Evolutionary conservation across 73 alveolate species (phyloP).

Genomic region (Tetrahymena malaccensis): DNA sequence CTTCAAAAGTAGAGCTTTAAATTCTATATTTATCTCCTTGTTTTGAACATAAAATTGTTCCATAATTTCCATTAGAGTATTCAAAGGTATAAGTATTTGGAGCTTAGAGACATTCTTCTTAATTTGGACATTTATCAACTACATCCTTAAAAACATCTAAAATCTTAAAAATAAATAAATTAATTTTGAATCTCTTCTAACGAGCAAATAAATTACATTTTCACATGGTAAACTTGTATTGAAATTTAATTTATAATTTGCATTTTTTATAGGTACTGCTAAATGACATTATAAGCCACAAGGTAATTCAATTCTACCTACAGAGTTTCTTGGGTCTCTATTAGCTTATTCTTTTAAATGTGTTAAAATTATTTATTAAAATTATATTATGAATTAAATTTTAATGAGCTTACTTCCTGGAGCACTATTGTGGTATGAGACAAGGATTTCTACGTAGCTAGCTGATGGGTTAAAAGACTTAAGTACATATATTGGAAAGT

Average conservation of each 20-base stretch:
- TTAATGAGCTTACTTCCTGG: not conserved
- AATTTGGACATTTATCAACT: not conserved
- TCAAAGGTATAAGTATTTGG: not conserved
- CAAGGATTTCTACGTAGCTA: not conserved
- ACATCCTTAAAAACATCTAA: not conserved
- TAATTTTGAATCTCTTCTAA: not conserved
- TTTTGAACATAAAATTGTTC: constrained; percentile 1
- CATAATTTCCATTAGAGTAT: not conserved
- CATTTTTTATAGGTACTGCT: constrained; percentile 17
- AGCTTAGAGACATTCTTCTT: not conserved
- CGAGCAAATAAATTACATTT: not conserved
- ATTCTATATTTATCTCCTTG: constrained; percentile 31
- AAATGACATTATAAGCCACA: constrained; percentile 5
- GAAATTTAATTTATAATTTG: constrained; percentile 25
- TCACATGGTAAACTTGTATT: not conserved
- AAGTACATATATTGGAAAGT: not conserved
- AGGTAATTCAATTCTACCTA: constrained; percentile 10
- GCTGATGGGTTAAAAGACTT: not conserved
- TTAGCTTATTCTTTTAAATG: not conserved
- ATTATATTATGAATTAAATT: not conserved
- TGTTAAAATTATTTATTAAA: too few relatives aligned
- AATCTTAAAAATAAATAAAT: not conserved
- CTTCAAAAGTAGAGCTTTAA: constrained; percentile 20
- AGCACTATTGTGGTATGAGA: not conserved
- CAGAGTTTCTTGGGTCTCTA: not conserved